phyloP scores from a whole-genome alignment of 331 rosid genomes.

The Malus hybrid region DNA sequence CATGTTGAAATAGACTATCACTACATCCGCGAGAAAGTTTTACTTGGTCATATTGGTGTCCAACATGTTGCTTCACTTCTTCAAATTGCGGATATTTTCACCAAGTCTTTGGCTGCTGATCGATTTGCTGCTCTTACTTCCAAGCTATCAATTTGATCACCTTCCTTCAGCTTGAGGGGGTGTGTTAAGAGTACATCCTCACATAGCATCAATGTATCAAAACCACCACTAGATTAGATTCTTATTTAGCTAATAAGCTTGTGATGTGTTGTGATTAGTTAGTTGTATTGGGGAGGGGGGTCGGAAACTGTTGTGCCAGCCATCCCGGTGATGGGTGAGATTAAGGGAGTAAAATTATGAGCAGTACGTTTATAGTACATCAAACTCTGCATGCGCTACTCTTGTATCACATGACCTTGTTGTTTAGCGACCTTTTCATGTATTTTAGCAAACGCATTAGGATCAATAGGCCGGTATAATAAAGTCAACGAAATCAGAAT shows the following conservation, averaged over 20 bases:
- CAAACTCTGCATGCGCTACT: neutral
- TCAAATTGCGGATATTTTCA: no score
- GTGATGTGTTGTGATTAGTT: neutral
- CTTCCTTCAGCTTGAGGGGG: no score
- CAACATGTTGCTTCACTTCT: no score
- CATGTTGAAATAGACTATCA: no score
- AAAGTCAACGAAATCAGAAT: neutral
- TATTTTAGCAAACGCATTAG: neutral
- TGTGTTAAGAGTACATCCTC: no score
- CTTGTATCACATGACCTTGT: neutral
- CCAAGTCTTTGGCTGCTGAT: no score
- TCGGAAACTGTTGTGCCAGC: constrained; percentile 14
- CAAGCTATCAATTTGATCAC: no score
- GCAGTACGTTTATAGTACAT: neutral
- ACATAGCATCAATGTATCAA: no score
- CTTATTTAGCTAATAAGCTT: neutral
- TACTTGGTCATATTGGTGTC: no score
- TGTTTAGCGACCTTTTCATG: neutral
- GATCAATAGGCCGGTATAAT: neutral
- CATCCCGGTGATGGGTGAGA: constrained; percentile 10
- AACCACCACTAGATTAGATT: no score
- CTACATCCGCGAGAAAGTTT: no score
- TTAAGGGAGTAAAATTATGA: constrained; percentile 26
- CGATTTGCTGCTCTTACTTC: no score
- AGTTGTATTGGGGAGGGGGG: constrained; percentile 27